Evolutionary conservation across 2,329 filamentous ascomycete genomes (phyloP), one percentile per base, ranked within the genome.

Genomic region (Periglandula ipomoeae): DNA sequence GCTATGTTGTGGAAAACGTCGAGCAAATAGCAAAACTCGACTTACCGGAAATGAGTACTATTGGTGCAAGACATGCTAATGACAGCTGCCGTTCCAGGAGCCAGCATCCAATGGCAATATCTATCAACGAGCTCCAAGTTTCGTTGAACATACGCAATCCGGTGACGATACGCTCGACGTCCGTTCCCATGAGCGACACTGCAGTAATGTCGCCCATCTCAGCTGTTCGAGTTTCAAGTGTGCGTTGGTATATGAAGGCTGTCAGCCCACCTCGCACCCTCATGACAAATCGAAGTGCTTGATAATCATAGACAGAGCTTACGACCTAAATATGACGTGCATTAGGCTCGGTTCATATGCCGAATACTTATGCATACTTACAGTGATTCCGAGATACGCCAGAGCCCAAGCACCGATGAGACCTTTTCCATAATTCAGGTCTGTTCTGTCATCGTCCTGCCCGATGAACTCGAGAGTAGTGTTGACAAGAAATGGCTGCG

Each of bases 21-120:
- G 13, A 45, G 27, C n/a, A n/a, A n/a, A n/a, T n/a, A n/a, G n/a
- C n/a, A n/a, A n/a, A n/a, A n/a, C n/a, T n/a, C n/a, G n/a, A n/a
- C 23, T 4, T 38, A 20, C 40, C 37, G 9, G 26, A 10, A 32
- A 24, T 22, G 15, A 34, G 32, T 20, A 13, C 32, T 38, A 37
- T 38, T 17, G 30, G 75, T 60, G 0, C 67, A 0, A 70, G 57
- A 35, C 73, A 78, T 0, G 74, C 72, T 0, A 64, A 59, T 0
- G 75, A 74, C 1, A 79, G 55, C 44, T 75, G 66, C 5, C 55
- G 55, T 19, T 76, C 61, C 0, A 80, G 61, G 0, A 79, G 62
- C 58, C 66, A 79, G 43, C 68, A 67, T 0, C 68, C 70, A 2
- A 78, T 47, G 6, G 56, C 66, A 6, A 72, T 65, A 52, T 77